Evolutionary conservation across 2,329 filamentous ascomycete species (phyloP).

Genomic region (Cladorrhinum sp.): DNA sequence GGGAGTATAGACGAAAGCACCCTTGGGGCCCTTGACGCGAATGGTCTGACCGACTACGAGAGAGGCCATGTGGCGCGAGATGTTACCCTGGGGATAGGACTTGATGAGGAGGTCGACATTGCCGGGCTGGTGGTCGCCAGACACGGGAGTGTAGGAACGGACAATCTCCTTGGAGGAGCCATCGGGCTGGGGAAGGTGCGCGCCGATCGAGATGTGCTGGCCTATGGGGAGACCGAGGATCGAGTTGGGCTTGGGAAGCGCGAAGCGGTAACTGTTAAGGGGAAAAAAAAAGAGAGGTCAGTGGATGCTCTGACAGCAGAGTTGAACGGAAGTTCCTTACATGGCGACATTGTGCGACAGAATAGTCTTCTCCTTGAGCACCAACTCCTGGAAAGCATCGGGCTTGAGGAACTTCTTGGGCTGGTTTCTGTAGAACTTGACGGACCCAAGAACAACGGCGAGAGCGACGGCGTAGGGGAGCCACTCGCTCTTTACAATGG

Average conservation of each 20-base stretch:
- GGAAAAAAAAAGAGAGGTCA: slow-evolving; percentile 12
- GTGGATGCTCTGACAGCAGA: neutral
- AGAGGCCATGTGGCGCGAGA: slow-evolving; percentile 85
- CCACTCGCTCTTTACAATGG: slow-evolving; percentile 77
- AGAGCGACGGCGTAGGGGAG: slow-evolving; percentile 65
- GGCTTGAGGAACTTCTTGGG: slow-evolving; percentile 83
- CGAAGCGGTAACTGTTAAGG: slow-evolving; percentile 78
- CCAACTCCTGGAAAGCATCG: slow-evolving; percentile 83
- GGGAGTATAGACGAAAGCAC: slow-evolving; percentile 93
- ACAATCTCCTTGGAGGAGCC: slow-evolving; percentile 79
- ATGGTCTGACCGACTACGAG: slow-evolving; percentile 82
- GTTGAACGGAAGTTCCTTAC: slow-evolving; percentile 43
- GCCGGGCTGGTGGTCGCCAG: slow-evolving; percentile 82
- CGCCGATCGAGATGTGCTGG: slow-evolving; percentile 96
- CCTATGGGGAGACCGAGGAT: slow-evolving; percentile 96
- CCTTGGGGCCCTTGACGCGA: slow-evolving; percentile 91
- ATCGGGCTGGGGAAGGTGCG: slow-evolving; percentile 63
- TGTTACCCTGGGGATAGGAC: slow-evolving; percentile 95
- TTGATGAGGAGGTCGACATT: slow-evolving; percentile 97
- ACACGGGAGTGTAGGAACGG: slow-evolving; percentile 89
- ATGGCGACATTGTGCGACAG: slow-evolving; percentile 98
- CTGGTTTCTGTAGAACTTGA: slow-evolving; percentile 68
- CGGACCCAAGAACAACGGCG: slow-evolving; percentile 63
- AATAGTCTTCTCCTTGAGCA: slow-evolving; percentile 89
- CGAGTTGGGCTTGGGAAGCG: slow-evolving; percentile 69